phyloP scores from a whole-genome alignment of 2,329 filamentous ascomycete genomes.

The Sphaerulina musiva region DNA sequence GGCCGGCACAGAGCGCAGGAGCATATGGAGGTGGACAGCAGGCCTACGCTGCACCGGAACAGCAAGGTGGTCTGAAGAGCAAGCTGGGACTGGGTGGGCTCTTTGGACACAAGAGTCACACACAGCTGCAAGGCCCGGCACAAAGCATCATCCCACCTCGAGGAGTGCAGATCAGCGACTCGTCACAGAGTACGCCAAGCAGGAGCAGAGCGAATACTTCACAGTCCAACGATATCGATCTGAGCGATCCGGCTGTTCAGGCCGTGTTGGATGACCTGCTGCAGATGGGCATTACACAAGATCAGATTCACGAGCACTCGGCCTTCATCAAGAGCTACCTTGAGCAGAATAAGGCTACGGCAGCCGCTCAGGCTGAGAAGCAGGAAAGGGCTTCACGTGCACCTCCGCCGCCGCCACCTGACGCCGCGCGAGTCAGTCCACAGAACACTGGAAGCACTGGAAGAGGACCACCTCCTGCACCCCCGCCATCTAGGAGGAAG shows the following conservation, averaged over 20 bases:
- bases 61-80: slow-evolving; percentile 14
- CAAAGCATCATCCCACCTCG: slow-evolving; percentile 48
- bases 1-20: slow-evolving; percentile 18
- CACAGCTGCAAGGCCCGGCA: slow-evolving; percentile 35
- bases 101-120: slow-evolving; percentile 24
- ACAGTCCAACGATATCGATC: slow-evolving; percentile 48
- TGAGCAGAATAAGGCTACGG: slow-evolving; percentile 54
- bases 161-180: slow-evolving; percentile 23
- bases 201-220: slow-evolving; percentile 17
- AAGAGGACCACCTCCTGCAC: slow-evolving; percentile 57
- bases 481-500: slow-evolving; percentile 38
- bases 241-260: slow-evolving; percentile 56
- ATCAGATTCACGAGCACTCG: slow-evolving; percentile 60
- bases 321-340: slow-evolving; percentile 64
- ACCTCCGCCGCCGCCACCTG: slow-evolving; percentile 57
- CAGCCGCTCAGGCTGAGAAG: slow-evolving; percentile 39
- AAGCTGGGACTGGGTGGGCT: slow-evolving; percentile 24
- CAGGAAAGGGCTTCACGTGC: slow-evolving; percentile 48
- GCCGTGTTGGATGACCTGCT: slow-evolving; percentile 55
- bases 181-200: slow-evolving; percentile 27
- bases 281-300: slow-evolving; percentile 61
- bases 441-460: slow-evolving; percentile 57
- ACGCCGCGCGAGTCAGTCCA: slow-evolving; percentile 48
- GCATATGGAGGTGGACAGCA: slow-evolving; percentile 8
- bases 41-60: slow-evolving; percentile 11